Evolutionary conservation across 257 asterid species (phyloP).

Genomic region (Coffea canephora): DNA sequence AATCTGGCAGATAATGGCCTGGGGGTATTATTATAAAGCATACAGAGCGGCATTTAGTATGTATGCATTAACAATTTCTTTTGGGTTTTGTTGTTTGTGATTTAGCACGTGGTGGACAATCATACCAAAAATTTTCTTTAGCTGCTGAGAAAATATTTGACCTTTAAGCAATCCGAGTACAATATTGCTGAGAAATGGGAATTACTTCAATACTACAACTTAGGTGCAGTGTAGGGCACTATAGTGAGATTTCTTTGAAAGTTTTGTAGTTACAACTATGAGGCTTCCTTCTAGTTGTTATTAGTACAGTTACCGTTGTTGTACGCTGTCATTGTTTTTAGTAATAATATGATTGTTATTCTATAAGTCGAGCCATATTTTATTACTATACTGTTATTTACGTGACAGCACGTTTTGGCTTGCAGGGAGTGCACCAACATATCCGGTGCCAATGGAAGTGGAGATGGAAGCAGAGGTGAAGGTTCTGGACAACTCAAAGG

Average conservation of each 20-base stretch:
- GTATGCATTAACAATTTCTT: neutral
- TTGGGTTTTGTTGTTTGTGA: neutral
- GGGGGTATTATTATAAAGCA: neutral
- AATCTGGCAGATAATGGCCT: neutral
- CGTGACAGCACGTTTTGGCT: neutral
- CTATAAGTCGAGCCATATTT: neutral
- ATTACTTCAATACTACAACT: neutral
- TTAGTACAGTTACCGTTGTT: too few species aligned
- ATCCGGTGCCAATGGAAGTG: slow-evolving; percentile 23
- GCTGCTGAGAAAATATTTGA: neutral
- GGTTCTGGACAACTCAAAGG: slow-evolving; percentile 16
- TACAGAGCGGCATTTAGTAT: neutral
- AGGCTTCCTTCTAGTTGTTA: neutral
- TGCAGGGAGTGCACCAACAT: slow-evolving; percentile 34
- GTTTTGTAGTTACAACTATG: neutral
- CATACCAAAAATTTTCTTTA: neutral
- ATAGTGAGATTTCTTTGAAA: neutral
- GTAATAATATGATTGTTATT: too few species aligned
- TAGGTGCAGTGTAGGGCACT: neutral
- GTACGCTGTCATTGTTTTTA: too few species aligned
- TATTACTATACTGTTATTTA: neutral
- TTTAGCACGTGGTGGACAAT: neutral
- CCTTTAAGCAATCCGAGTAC: neutral
- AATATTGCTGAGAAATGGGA: neutral
- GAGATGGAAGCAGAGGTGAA: slow-evolving; percentile 33